Conservation (phyloP, 805 yeast species). For the Lachancea fermentati region DNA sequence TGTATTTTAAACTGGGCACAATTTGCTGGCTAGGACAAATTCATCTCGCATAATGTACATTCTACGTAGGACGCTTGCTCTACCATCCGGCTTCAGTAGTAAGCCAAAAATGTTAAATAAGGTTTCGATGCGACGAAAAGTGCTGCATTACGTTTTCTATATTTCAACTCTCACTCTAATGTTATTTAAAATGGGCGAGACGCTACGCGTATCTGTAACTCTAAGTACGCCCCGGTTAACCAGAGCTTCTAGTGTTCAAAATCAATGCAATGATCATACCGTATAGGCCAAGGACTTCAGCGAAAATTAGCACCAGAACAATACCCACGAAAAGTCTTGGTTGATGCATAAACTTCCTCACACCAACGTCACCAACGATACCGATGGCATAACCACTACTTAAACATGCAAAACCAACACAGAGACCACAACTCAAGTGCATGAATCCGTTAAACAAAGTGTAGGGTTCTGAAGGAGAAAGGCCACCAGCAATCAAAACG, state of each 20-base stretch:
- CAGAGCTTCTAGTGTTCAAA: constrained; percentile 82
- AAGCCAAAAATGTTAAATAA: too few species aligned
- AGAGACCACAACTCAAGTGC: constrained; percentile 93
- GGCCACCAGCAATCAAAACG: constrained; percentile 87
- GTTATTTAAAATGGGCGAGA: background rate
- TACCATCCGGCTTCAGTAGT: too few species aligned
- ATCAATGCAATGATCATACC: constrained; percentile 95
- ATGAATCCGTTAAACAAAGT: constrained; percentile 93
- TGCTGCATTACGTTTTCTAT: background rate
- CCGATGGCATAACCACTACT: constrained; percentile 97
- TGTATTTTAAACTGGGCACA: too few species aligned
- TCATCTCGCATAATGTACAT: too few species aligned
- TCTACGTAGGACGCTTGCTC: too few species aligned
- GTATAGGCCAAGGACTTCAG: constrained; percentile 84
- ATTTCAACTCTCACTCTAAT: background rate
- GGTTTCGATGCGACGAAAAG: too few species aligned
- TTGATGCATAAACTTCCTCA: constrained; percentile 81
- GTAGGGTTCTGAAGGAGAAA: constrained; percentile 72
- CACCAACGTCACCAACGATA: constrained; percentile 90
- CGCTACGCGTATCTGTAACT: background rate
- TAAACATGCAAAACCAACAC: constrained; percentile 94
- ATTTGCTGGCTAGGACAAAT: too few species aligned
- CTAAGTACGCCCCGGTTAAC: constrained; percentile 25
- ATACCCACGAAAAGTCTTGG: constrained; percentile 86
- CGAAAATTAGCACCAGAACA: constrained; percentile 81